Base-by-base conservation (phyloP, 2,329 filamentous ascomycete species). In the Pseudogymnoascus sp. region DNA sequence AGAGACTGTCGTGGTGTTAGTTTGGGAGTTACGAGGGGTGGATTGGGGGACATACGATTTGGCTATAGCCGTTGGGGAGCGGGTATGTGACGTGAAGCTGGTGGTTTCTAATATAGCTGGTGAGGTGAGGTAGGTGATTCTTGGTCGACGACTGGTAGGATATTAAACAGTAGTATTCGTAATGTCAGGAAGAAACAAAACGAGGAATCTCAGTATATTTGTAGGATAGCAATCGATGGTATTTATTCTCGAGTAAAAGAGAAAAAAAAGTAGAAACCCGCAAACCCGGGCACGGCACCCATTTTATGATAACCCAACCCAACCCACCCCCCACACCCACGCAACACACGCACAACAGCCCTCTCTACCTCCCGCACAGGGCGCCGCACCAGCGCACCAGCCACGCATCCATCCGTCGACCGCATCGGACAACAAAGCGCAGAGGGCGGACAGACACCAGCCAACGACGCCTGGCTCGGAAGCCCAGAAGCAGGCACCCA, bases 341-440 rank as follows among this genome's bases (percentile, higher is more conserved):
- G 26, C 26, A n/a, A 4, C 21, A 50, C 42, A 50, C 4, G 13
- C 44, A 50, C 44, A 50, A 33, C 44, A 46, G 21, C 11, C 19
- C 9, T 13, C 42, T 46, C 10, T 44, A 50, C 44, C 11, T 50
- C 23, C 23, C 44, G 44, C 44, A 50, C 44, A 50, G 44, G 26
- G 21, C 44, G 44, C 44, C 23, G 44, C 44, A 50, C 44, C 44
- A 50, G 21, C 44, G 23, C 44, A 50, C 44, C 21, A 50, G 15
- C 11, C 19, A 50, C 44, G 44, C 44, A 50, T 50, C 44, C 44
- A 50, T 50, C 44, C 23, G 44, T 17, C 44, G 44, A 23, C 44
- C 44, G 44, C 44, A 50, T 50, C 44, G 44, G 44, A 50, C 44
- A 50, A 50, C 44, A 50, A 50, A 50, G 44, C 44, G 44, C 23